Percentiles rank a stretch among this genome's conserved stretches.
phyloP scores from a whole-genome alignment of 305 asterid genomes.

The Fraxinus velutina region DNA sequence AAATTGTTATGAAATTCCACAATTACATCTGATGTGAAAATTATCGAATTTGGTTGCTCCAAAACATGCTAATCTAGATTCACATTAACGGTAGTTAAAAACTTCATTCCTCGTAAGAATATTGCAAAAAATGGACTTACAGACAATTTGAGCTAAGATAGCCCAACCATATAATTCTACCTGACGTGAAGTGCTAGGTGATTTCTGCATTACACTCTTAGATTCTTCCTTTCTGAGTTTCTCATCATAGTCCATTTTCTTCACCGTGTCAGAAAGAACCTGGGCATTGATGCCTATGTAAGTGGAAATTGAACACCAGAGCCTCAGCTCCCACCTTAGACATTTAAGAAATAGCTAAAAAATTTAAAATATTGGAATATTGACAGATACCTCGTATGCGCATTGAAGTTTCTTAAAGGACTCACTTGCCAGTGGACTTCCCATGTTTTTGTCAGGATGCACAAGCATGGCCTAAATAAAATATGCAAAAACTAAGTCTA shows the following conservation, averaged over 20 bases:
- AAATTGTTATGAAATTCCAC: neutral
- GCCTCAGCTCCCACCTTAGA: conserved; percentile 24
- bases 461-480: conserved; percentile 87
- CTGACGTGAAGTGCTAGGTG: conserved; percentile 76
- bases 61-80: neutral
- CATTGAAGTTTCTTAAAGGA: conserved; percentile 95
- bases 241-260: conserved; percentile 95
- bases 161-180: conserved; percentile 33
- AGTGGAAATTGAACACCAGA: conserved; percentile 27
- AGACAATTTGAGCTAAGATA: neutral
- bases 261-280: conserved; percentile 93
- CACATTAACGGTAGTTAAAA: neutral
- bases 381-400: conserved; percentile 74
- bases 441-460: conserved; percentile 98
- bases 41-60: neutral
- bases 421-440: conserved; percentile 85
- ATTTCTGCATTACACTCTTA: conserved; percentile 67
- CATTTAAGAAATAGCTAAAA: conserved; percentile 18
- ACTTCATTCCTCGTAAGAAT: neutral
- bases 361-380: neutral
- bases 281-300: conserved; percentile 30
- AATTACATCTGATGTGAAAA: neutral
- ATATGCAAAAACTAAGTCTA: conserved; percentile 15
- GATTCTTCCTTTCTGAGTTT: conserved; percentile 86
- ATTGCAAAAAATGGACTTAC: neutral